phyloP scores from a whole-genome alignment of 352 stramenopile genomes.

The Globisporangium nodosum region DNA sequence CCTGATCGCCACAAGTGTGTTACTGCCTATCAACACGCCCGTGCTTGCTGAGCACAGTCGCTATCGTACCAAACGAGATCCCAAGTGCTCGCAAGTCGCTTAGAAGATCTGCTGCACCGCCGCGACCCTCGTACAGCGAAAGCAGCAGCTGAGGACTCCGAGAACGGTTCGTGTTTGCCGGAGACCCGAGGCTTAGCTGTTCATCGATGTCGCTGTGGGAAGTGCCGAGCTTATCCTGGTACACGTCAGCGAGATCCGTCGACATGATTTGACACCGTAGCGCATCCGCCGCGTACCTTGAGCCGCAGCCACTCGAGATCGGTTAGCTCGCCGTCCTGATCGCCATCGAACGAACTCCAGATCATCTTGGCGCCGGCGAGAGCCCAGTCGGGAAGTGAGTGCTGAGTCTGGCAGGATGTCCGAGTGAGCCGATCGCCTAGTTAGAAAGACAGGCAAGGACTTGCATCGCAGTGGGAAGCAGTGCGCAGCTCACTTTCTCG shows the following conservation, averaged over 20 bases:
- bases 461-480: neutral
- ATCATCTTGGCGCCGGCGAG: slow-evolving; percentile 31
- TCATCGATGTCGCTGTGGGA: slow-evolving; percentile 22
- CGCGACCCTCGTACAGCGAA: slow-evolving; percentile 23
- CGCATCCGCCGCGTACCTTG: slow-evolving; percentile 23
- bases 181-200: slow-evolving; percentile 7
- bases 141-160: slow-evolving; percentile 14
- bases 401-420: neutral
- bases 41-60: neutral
- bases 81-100: slow-evolving; percentile 33
- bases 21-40: neutral
- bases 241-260: neutral
- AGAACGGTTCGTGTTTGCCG: neutral
- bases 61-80: slow-evolving; percentile 33
- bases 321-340: slow-evolving; percentile 24
- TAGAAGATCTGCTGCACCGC: slow-evolving; percentile 17
- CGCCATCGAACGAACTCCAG: slow-evolving; percentile 26
- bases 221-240: slow-evolving; percentile 21
- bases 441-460: neutral
- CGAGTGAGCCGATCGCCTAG: too few relatives aligned
- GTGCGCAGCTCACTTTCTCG: neutral
- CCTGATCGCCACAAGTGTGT: slow-evolving; percentile 5
- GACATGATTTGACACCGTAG: neutral
- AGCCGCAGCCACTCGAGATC: slow-evolving; percentile 24
- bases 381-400: slow-evolving; percentile 23